Conservation (phyloP, 345 rosid genomes). For the Boechera retrofracta region DNA sequence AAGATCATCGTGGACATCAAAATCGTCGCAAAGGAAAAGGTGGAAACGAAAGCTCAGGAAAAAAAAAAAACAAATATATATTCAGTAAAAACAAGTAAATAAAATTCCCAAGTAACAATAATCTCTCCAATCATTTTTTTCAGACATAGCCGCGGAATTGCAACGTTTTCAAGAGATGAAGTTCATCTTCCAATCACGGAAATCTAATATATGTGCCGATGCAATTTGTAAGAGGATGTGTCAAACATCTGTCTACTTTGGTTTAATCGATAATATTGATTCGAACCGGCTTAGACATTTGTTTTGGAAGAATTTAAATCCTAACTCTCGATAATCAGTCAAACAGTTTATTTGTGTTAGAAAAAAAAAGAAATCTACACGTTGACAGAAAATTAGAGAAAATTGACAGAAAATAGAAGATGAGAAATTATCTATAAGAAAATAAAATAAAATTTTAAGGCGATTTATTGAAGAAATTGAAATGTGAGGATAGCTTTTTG, state of each 20-base stretch:
- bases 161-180: too few relatives aligned
- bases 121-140: background rate
- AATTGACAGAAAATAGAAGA: background rate
- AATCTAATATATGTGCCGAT: too few relatives aligned
- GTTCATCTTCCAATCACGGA: too few relatives aligned
- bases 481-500: background rate
- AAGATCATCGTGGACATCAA: background rate
- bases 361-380: background rate
- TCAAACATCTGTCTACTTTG: too few relatives aligned
- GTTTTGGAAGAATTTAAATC: too few relatives aligned
- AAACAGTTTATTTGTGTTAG: too few relatives aligned
- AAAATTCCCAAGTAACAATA: background rate
- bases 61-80: background rate
- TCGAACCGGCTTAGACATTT: too few relatives aligned
- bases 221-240: too few relatives aligned
- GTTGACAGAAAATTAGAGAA: background rate
- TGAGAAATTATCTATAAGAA: background rate
- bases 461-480: background rate
- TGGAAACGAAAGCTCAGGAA: slow-evolving; percentile 14
- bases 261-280: too few relatives aligned
- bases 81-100: background rate
- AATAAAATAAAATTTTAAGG: background rate
- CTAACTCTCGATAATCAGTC: too few relatives aligned
- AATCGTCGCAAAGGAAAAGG: background rate
- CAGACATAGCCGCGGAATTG: too few relatives aligned